Evolutionary conservation across 2,329 filamentous ascomycete species (phyloP), one percentile per base, ranked within the genome.

Genomic region (Aspergillus costaricaensis): DNA sequence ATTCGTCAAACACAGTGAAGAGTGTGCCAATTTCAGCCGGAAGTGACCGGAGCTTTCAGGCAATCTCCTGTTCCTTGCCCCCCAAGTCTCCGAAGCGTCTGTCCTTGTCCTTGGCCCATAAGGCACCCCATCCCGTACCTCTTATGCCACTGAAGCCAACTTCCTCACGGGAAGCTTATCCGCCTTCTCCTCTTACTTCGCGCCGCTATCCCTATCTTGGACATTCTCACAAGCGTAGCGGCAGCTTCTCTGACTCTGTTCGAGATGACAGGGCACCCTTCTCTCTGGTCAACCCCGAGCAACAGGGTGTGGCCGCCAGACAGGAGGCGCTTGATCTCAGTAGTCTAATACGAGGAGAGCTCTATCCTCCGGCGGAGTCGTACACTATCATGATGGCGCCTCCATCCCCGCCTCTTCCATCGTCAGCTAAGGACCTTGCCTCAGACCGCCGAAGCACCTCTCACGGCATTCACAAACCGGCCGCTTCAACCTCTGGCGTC

Each of bases 241-340:
- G 89, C 53, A 97, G 93, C 73, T 89, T 95, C 68, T 91, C 90
- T 0, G 91, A 97, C 76, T 94, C 93, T 1, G 76, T 94, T 55
- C 83, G 92, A 67, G 91, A 95, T 70, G 76, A 88, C 79, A 77
- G 85, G 57, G 76, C 82, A 10, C 83, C 83, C 2, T 69, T 85
- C 8, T 81, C 82, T 4, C 76, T 79, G 32, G 74, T 80, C 39
- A 80, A 82, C 60, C 69, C 75, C 39, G 74, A 82, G 32, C 72
- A 74, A 54, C 65, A 72, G 53, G 72, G 77, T 21, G 73, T 76
- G 48, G 71, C 75, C 51, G 70, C 88, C 15, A 76, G 87, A 14
- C 82, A 88, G 64, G 82, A 87, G 9, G 80, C 88, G 21, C 86
- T 89, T 12, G 89, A 91, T 69, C 88, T 89, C 4, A 92, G 93